These are phyloP conservation scores for Vinca minor DNA, from an alignment of 257 asterid species.

Conservation along the genomic window DNA sequence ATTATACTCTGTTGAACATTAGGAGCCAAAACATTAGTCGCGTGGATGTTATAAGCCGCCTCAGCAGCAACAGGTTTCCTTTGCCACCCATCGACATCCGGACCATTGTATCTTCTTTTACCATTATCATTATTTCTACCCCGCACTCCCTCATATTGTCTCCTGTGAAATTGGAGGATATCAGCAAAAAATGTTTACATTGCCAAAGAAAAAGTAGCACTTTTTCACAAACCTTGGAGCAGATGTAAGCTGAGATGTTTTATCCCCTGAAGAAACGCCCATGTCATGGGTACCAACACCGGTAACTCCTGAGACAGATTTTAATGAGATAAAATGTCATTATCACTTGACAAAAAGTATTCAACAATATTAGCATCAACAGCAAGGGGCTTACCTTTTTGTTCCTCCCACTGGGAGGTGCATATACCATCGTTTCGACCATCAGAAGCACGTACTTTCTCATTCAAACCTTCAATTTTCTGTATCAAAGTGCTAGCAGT, in stretches of 20 bases:
- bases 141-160: slow-evolving; percentile 42
- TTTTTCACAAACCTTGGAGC: slow-evolving; percentile 42
- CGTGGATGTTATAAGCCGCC: slow-evolving; percentile 22
- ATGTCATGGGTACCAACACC: slow-evolving; percentile 26
- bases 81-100: slow-evolving; percentile 53
- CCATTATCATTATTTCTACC: slow-evolving; percentile 45
- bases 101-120: slow-evolving; percentile 45
- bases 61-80: slow-evolving; percentile 40
- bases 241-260: slow-evolving; percentile 30
- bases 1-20: slow-evolving; percentile 24
- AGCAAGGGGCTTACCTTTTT: slow-evolving; percentile 32
- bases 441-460: slow-evolving; percentile 68
- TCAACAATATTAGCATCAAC: slow-evolving; percentile 26
- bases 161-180: slow-evolving; percentile 37
- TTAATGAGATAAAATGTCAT: slow-evolving; percentile 24
- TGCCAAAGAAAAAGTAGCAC: slow-evolving; percentile 1
- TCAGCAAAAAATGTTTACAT: slow-evolving; percentile 13
- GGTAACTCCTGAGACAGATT: slow-evolving; percentile 25
- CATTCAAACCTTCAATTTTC: slow-evolving; percentile 76
- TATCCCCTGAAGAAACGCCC: slow-evolving; percentile 32
- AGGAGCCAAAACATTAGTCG: slow-evolving; percentile 27
- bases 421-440: too few species aligned
- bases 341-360: slow-evolving; percentile 22
- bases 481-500: slow-evolving; percentile 49
- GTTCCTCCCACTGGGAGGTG: slow-evolving; percentile 30